phyloP scores from a whole-genome alignment of 164 flowering plant species.

The Dillenia suffruticosa region DNA sequence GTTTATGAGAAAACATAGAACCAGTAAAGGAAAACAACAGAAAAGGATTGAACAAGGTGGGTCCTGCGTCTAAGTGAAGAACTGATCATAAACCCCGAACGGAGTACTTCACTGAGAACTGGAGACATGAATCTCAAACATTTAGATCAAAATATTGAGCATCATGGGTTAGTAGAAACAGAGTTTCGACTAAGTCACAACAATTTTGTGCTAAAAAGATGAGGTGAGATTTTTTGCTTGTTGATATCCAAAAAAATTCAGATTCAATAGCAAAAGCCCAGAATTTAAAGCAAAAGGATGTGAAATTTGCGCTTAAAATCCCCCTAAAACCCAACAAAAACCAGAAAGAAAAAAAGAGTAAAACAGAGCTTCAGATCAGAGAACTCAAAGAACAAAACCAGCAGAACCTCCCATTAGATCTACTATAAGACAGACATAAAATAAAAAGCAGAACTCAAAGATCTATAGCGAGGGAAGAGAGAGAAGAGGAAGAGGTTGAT shows the following conservation, averaged over 20 bases:
- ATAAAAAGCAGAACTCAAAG: constrained; percentile 9
- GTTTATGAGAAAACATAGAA: constrained; percentile 79
- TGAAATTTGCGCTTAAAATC: too few relatives aligned
- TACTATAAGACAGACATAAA: not conserved
- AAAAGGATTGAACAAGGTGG: constrained; percentile 86
- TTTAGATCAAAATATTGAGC: constrained; percentile 27
- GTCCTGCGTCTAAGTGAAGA: constrained; percentile 55
- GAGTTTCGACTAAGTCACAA: not conserved
- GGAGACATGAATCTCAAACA: constrained; percentile 66
- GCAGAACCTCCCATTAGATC: constrained; percentile 4
- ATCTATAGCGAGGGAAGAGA: constrained; percentile 3
- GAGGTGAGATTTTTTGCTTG: constrained; percentile 6
- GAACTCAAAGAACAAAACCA: not conserved
- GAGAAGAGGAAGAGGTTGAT: constrained; percentile 48
- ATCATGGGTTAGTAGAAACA: constrained; percentile 10
- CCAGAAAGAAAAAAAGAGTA: constrained; percentile 1
- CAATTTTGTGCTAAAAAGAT: not conserved
- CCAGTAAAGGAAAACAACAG: constrained; percentile 93
- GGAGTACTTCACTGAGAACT: constrained; percentile 71
- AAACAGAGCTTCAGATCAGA: constrained; percentile 10
- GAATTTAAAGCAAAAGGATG: not conserved
- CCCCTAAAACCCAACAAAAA: not conserved
- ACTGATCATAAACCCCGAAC: constrained; percentile 64
- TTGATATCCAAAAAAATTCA: constrained; percentile 7
- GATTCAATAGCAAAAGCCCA: constrained; percentile 1